Percentiles rank a stretch among this genome's conserved stretches.
Evolutionary conservation across 257 asterid genomes (phyloP).

Genomic region (Forsythia suspensa): DNA sequence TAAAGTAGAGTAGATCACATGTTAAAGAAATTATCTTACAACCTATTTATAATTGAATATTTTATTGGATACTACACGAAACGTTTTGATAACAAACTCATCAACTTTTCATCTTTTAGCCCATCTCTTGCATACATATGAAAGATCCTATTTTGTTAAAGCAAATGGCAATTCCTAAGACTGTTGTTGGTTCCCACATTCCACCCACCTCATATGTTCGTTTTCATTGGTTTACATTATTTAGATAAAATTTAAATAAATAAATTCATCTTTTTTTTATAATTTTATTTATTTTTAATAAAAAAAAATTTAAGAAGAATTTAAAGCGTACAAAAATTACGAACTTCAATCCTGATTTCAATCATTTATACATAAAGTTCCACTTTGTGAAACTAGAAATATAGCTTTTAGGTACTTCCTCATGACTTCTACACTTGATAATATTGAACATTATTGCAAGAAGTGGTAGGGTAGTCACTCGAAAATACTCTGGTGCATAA

Average conservation of each 20-base stretch:
- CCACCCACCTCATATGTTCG: neutral
- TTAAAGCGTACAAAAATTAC: neutral
- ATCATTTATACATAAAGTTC: neutral
- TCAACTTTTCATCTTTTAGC: neutral
- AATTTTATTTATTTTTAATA: no score
- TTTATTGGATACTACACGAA: neutral
- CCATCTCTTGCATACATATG: neutral
- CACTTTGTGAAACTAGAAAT: no score
- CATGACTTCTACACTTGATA: no score
- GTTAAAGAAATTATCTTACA: neutral
- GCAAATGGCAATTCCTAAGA: neutral
- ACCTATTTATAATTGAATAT: neutral
- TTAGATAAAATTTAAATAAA: no score
- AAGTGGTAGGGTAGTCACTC: no score
- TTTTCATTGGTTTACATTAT: neutral
- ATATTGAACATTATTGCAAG: no score
- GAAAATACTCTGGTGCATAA: no score
- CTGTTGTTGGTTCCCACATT: no score
- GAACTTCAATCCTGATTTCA: no score
- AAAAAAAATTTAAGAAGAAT: neutral
- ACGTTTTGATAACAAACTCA: neutral
- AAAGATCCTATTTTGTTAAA: neutral
- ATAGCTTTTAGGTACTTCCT: no score
- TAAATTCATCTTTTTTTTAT: no score
- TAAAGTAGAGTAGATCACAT: neutral